These are phyloP conservation scores for Suillus discolor DNA, from an alignment of 768 basidiomycete genomes.

Conservation along the genomic window DNA sequence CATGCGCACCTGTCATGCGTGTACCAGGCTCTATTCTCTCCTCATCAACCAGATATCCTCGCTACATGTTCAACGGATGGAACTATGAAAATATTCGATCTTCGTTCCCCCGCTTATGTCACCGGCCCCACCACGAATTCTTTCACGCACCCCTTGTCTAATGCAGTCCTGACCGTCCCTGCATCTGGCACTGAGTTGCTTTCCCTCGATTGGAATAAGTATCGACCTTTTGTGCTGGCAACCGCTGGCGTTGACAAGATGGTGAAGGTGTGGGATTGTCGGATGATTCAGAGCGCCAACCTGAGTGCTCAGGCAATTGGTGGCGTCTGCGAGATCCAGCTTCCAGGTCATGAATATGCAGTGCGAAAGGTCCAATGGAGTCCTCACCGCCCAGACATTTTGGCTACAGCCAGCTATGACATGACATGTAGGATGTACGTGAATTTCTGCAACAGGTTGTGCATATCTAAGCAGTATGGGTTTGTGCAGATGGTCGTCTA, in stretches of 20 bases:
- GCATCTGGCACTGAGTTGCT: slow-evolving; percentile 80
- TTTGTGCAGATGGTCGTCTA: slow-evolving; percentile 70
- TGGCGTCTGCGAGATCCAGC: slow-evolving; percentile 66
- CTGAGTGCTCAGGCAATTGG: slow-evolving; percentile 57
- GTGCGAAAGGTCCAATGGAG: slow-evolving; percentile 90
- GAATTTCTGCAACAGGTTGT: slow-evolving; percentile 8
- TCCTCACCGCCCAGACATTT: slow-evolving; percentile 70
- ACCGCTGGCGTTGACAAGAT: slow-evolving; percentile 79
- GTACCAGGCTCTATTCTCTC: slow-evolving; percentile 91
- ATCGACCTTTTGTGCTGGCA: slow-evolving; percentile 75
- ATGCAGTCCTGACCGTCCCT: slow-evolving; percentile 75
- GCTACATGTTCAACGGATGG: slow-evolving; percentile 90
- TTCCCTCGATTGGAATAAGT: slow-evolving; percentile 92
- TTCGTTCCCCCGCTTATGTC: slow-evolving; percentile 63
- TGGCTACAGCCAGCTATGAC: slow-evolving; percentile 83
- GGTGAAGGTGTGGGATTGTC: slow-evolving; percentile 83
- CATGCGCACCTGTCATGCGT: slow-evolving; percentile 85
- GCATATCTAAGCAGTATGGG: not conserved
- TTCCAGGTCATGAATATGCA: slow-evolving; percentile 89
- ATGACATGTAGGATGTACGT: slow-evolving; percentile 94
- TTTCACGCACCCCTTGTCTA: slow-evolving; percentile 69
- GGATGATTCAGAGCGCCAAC: slow-evolving; percentile 70
- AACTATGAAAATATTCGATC: slow-evolving; percentile 80
- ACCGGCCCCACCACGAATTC: slow-evolving; percentile 51
- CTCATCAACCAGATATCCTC: slow-evolving; percentile 81